Evolutionary conservation across 2,329 filamentous ascomycete genomes (phyloP).

Genomic region (Ophiostoma piceae): DNA sequence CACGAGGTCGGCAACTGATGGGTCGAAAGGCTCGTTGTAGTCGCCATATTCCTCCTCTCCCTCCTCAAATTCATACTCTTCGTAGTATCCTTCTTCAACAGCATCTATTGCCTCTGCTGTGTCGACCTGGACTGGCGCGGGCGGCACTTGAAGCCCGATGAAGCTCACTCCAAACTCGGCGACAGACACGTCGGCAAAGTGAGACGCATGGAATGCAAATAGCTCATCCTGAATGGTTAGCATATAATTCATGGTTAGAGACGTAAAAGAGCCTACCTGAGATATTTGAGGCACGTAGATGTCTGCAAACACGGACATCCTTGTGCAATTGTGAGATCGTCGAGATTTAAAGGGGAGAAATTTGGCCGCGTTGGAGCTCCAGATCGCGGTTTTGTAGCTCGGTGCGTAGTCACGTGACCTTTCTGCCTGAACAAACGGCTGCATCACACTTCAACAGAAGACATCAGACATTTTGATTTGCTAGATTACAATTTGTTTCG

Average conservation of each 20-base stretch:
- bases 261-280: constrained; percentile 32
- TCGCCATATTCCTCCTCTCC: constrained; percentile 64
- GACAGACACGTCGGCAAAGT: constrained; percentile 50
- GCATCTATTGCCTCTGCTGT: background rate
- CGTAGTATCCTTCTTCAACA: constrained; percentile 53
- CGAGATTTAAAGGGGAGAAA: constrained; percentile 11
- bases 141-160: constrained; percentile 19
- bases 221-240: constrained; percentile 50
- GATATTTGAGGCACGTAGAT: constrained; percentile 35
- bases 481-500: no score
- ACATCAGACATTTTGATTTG: no score
- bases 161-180: constrained; percentile 46
- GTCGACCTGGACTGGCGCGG: background rate
- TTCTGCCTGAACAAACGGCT: background rate
- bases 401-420: background rate
- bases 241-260: background rate
- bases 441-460: background rate
- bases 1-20: constrained; percentile 10
- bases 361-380: background rate
- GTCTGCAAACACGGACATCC: background rate
- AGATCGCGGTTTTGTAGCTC: constrained; percentile 1
- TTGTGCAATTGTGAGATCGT: constrained; percentile 14
- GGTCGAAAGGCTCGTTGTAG: constrained; percentile 15
- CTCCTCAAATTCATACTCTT: constrained; percentile 50
- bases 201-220: constrained; percentile 51